These are phyloP conservation scores for Papiliotrema laurentii DNA, from an alignment of 1,284 basidiomycete genomes.

Conservation along the genomic window DNA sequence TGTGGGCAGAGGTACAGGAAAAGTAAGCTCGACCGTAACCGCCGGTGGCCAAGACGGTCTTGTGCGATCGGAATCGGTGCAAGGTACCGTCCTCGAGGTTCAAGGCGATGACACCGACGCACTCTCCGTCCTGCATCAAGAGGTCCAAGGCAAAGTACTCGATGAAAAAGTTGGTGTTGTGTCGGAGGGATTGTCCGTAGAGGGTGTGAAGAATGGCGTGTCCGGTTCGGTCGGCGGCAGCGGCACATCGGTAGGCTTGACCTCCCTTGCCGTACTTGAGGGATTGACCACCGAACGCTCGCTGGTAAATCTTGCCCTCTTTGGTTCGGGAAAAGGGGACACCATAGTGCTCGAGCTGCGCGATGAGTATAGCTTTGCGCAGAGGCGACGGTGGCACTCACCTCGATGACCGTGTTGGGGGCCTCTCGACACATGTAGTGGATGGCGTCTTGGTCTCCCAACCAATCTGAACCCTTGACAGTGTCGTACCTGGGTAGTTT, in stretches of 20 bases:
- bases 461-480: slow-evolving; percentile 99
- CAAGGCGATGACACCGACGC: slow-evolving; percentile 97
- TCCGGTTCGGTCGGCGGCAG: slow-evolving; percentile 97
- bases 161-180: slow-evolving; percentile 99
- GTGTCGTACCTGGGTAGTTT: slow-evolving; percentile 67
- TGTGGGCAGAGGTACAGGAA: slow-evolving; percentile 97
- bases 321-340: slow-evolving; percentile 98
- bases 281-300: slow-evolving; percentile 98
- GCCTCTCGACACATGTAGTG: slow-evolving; percentile 99
- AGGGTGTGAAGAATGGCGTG: slow-evolving; percentile 98
- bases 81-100: slow-evolving; percentile 99
- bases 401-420: slow-evolving; percentile 87
- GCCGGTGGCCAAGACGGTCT: slow-evolving; percentile 96
- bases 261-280: slow-evolving; percentile 97
- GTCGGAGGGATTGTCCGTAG: slow-evolving; percentile 96
- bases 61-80: slow-evolving; percentile 96
- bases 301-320: slow-evolving; percentile 99
- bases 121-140: slow-evolving; percentile 98
- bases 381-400: slow-evolving; percentile 44
- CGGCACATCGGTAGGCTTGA: slow-evolving; percentile 98
- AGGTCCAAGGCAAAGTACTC: slow-evolving; percentile 98
- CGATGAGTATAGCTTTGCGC: background rate
- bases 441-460: slow-evolving; percentile 99
- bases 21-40: slow-evolving; percentile 99
- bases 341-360: slow-evolving; percentile 94